Evolutionary conservation across 345 rosid species (phyloP).

Genomic region (Rhodomyrtus tomentosa): DNA sequence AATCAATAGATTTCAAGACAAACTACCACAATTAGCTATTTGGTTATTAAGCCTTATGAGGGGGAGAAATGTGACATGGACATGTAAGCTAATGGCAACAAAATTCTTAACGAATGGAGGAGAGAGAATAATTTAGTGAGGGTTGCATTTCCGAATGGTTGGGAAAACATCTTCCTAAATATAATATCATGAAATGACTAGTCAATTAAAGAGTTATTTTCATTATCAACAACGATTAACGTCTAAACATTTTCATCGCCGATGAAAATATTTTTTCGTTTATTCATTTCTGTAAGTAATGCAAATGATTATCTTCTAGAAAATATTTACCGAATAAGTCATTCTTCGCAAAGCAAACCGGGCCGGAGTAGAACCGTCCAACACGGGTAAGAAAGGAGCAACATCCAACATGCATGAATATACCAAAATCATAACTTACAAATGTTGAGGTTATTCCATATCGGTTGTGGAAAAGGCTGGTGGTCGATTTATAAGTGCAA

Average conservation of each 20-base stretch:
- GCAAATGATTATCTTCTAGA: fast-evolving
- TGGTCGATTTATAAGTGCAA: no score
- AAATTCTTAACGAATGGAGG: background rate
- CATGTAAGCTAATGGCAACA: background rate
- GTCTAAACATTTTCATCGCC: no score
- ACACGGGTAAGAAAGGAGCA: background rate
- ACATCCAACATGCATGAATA: background rate
- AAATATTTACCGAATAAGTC: fast-evolving
- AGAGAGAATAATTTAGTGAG: background rate
- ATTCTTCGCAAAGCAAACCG: fast-evolving
- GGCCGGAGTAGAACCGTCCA: background rate
- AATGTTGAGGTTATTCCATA: no score
- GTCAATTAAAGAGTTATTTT: no score
- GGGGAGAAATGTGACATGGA: background rate
- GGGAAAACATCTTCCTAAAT: background rate
- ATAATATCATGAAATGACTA: no score
- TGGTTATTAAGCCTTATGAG: background rate
- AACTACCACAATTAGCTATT: background rate
- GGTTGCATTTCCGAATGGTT: no score
- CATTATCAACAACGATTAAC: no score
- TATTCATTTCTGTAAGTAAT: background rate
- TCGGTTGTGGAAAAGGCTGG: no score
- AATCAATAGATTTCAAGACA: background rate
- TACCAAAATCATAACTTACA: background rate
- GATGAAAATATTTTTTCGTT: no score